These are phyloP conservation scores for Verticillium klebahnii DNA, from an alignment of 2,329 filamentous ascomycete genomes.

Conservation along the genomic window DNA sequence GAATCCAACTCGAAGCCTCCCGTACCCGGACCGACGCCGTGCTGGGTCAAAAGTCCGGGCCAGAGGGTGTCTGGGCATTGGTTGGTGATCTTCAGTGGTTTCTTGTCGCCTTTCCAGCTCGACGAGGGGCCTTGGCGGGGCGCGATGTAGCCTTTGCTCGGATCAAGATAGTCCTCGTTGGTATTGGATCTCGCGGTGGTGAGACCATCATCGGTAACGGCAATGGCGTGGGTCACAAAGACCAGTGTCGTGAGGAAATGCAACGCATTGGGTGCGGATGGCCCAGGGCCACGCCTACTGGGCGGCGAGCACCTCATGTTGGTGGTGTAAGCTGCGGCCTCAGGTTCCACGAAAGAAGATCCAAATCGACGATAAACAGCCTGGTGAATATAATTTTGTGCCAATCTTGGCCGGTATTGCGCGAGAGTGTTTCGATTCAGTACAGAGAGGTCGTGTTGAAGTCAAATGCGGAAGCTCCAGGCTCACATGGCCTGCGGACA, in stretches of 20 bases:
- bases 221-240: neutral
- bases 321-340: neutral
- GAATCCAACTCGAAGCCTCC: constrained; percentile 64
- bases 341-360: neutral
- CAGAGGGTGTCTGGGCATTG: constrained; percentile 67
- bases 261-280: neutral
- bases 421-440: neutral
- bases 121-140: constrained; percentile 25
- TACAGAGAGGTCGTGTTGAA: neutral
- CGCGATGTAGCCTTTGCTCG: constrained; percentile 17
- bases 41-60: constrained; percentile 71
- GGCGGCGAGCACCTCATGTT: neutral
- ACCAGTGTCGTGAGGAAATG: neutral
- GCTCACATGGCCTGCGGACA: neutral
- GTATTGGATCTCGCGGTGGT: constrained; percentile 4
- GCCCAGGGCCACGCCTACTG: neutral
- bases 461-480: neutral
- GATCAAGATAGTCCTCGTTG: constrained; percentile 18
- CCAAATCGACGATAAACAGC: neutral
- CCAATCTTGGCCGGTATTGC: neutral
- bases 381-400: neutral
- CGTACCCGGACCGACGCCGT: constrained; percentile 60
- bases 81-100: constrained; percentile 67
- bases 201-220: constrained; percentile 5
- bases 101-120: constrained; percentile 27